Evolutionary conservation across 257 asterid species (phyloP).

Genomic region (Solanum sejunctum): DNA sequence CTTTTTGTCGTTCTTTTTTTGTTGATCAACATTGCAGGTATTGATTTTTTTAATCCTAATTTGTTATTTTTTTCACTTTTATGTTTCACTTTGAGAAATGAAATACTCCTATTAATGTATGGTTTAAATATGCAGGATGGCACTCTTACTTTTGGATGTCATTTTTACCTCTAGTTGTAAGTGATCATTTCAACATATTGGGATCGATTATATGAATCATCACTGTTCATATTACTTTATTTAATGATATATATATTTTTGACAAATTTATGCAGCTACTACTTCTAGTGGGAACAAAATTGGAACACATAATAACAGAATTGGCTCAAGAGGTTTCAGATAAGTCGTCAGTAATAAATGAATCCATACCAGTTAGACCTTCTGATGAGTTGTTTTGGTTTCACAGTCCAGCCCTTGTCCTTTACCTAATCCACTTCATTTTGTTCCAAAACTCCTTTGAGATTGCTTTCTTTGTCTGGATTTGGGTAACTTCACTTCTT

Average conservation of each 20-base stretch:
- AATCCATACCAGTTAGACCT: slow-evolving; percentile 29
- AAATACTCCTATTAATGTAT: background rate
- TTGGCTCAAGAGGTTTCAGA: slow-evolving; percentile 50
- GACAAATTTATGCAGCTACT: slow-evolving; percentile 37
- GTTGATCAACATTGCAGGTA: slow-evolving; percentile 77
- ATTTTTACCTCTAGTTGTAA: slow-evolving; percentile 67
- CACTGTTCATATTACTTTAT: background rate
- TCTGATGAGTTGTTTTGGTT: slow-evolving; percentile 90
- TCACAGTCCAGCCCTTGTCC: slow-evolving; percentile 41
- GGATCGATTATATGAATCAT: background rate
- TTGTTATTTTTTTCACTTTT: background rate
- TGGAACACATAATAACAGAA: slow-evolving; percentile 73
- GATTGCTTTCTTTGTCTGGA: slow-evolving; percentile 84
- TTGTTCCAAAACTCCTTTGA: slow-evolving; percentile 84
- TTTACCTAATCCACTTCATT: slow-evolving; percentile 86
- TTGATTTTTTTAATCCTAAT: background rate
- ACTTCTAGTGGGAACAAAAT: slow-evolving; percentile 68
- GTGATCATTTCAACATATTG: background rate
- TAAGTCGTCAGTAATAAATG: slow-evolving; percentile 10
- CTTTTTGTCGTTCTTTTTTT: slow-evolving; percentile 69
- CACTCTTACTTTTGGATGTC: slow-evolving; percentile 85
- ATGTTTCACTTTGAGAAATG: background rate
- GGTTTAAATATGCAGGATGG: slow-evolving; percentile 58
- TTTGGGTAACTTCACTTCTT: slow-evolving; percentile 38
- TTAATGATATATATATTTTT: background rate